phyloP scores from a whole-genome alignment of 2,329 filamentous ascomycete species.

The Colletotrichum gigasporum region DNA sequence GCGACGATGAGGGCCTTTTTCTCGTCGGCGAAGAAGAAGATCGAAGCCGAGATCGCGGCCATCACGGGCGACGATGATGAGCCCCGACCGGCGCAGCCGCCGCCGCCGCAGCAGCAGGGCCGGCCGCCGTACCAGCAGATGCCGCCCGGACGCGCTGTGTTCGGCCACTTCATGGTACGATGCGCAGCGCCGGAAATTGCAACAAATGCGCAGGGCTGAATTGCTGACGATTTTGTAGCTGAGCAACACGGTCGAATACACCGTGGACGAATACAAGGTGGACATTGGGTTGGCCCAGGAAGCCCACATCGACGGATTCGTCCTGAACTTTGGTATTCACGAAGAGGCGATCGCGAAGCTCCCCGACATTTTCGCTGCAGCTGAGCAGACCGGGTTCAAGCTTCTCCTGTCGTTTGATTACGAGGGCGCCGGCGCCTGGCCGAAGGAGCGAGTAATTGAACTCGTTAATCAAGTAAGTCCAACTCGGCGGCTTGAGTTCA shows the following conservation, averaged over 20 bases:
- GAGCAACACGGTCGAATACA: constrained; percentile 29
- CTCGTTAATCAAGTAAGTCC: constrained; percentile 14
- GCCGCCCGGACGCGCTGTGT: constrained; percentile 16
- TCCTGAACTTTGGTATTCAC: constrained; percentile 27
- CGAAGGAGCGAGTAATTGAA: constrained; percentile 20
- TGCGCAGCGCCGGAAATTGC: neutral
- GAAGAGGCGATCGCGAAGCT: constrained; percentile 31
- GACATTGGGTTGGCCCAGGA: constrained; percentile 28
- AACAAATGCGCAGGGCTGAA: too few species aligned
- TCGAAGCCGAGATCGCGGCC: constrained; percentile 28
- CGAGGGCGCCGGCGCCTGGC: constrained; percentile 26
- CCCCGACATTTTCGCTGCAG: constrained; percentile 20
- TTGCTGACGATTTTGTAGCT: neutral
- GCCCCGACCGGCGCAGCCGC: constrained; percentile 1
- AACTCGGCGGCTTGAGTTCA: too few species aligned
- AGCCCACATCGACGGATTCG: constrained; percentile 30
- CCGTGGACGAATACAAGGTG: constrained; percentile 20
- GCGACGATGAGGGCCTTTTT: constrained; percentile 27
- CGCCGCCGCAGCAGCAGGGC: neutral
- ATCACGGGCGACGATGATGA: constrained; percentile 29
- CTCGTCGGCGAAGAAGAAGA: constrained; percentile 24
- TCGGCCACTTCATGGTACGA: constrained; percentile 30
- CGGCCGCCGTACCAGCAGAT: constrained; percentile 1
- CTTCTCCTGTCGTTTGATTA: constrained; percentile 31
- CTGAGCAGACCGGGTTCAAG: constrained; percentile 28